Base-by-base conservation (phyloP, 108 stramenopile genomes). In the Poteriospumella lacustris region DNA sequence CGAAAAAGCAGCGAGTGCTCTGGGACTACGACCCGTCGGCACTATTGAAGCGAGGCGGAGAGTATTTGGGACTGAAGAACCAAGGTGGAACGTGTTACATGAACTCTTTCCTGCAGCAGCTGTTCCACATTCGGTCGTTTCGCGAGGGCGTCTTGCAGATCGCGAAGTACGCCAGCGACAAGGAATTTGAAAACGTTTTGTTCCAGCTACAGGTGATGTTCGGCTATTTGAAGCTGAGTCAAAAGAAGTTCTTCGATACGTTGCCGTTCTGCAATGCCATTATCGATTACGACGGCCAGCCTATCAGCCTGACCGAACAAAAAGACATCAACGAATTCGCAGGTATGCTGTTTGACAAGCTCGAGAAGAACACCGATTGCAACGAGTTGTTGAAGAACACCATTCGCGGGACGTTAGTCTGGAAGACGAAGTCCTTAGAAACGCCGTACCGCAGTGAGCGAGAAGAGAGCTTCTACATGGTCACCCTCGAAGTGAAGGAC, bases 41-140 rank as follows among this genome's bases (percentile, higher is more conserved):
- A 33, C 33, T 73, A n/a, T 15, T 73, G 33, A 5, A 38, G 5
- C n/a, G 3, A 3, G 36, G 36, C 52, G 72, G 60, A 1, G 88
- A 84, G 1, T 88, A 85, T 44, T 68, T 87, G 34, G 88, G 88
- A 31, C 62, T 88, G 36, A 73, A 81, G 38, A 89, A 89, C 70
- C 83, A 87, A 24, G 87, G 87, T 29, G 88, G 88, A 72, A 88
- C 85, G 40, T 89, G 88, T 82, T 89, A 89, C 81, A 85, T 89
- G 87, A 89, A 88, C 85, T 78, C 80, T 40, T 83, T 85, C 5
- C 67, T 89, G 31, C 88, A 89, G 80, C 87, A 88, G 79, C 52
- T 87, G 1, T 83, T 29, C 15, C 78, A 79, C 59, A 58, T 81
- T 0, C 76, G 34, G 26, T 28, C 36, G 12, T 81, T 83, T 12